A percentile compares a stretch with the other conserved stretches of the same genome.
Evolutionary conservation across 305 asterid species (phyloP).

Genomic region (Fraxinus angustifolia): DNA sequence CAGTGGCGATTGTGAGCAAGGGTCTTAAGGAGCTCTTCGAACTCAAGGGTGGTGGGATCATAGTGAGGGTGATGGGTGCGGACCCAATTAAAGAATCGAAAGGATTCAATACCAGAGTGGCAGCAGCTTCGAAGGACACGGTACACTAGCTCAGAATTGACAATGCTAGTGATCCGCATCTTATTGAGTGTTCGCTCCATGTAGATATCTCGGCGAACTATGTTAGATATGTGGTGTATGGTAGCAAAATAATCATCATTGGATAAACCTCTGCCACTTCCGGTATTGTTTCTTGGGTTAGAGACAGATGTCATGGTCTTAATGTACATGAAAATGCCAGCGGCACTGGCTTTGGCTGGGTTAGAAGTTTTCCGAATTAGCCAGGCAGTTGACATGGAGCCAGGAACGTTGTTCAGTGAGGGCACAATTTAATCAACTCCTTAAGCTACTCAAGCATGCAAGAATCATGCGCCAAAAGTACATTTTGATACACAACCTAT

Average conservation of each 20-base stretch:
- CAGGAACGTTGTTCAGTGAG: neutral
- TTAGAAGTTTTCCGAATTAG: constrained; percentile 30
- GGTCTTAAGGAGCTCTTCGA: constrained; percentile 79
- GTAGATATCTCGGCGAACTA: constrained; percentile 81
- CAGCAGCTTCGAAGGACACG: constrained; percentile 81
- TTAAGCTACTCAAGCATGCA: constrained; percentile 54
- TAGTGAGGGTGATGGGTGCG: constrained; percentile 75
- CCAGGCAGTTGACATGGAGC: constrained; percentile 5
- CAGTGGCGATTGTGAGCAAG: constrained; percentile 72
- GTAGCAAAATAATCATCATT: constrained; percentile 87
- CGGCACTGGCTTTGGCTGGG: neutral
- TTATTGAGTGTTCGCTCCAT: constrained; percentile 89
- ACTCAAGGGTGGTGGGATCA: constrained; percentile 89
- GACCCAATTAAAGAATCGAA: constrained; percentile 93
- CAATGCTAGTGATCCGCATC: constrained; percentile 62
- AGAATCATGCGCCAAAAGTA: constrained; percentile 36
- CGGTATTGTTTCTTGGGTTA: constrained; percentile 20
- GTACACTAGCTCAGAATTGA: constrained; percentile 79
- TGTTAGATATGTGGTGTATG: constrained; percentile 83
- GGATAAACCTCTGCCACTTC: constrained; percentile 39
- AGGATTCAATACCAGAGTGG: constrained; percentile 67
- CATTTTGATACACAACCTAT: constrained; percentile 45
- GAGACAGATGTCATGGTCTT: constrained; percentile 33
- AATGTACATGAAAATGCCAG: constrained; percentile 22
- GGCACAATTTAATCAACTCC: constrained; percentile 34